Conservation (phyloP, 108 stramenopile genomes). For the Skeletonema potamos region DNA sequence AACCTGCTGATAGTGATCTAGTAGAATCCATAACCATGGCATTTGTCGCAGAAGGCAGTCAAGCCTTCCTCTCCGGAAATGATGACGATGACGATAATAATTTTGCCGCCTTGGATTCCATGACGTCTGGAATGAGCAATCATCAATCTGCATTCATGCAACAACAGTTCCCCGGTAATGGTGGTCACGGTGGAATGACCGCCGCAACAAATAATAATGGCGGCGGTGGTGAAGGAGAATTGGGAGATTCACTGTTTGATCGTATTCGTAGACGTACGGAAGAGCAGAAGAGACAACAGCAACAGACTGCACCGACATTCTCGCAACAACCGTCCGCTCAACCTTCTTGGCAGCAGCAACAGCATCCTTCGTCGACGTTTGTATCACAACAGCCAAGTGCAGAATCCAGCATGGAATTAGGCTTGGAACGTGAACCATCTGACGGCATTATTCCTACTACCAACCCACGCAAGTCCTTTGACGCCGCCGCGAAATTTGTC, state of each 20-base stretch:
- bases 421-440: background rate
- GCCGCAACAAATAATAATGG: background rate
- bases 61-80: constrained; percentile 26
- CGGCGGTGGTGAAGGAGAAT: background rate
- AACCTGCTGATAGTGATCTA: no score
- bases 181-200: background rate
- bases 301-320: background rate
- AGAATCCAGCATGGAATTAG: constrained; percentile 22
- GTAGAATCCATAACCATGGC: no score
- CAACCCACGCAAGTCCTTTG: background rate
- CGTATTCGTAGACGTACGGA: constrained; percentile 33
- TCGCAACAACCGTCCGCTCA: no score
- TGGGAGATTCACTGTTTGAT: constrained; percentile 32
- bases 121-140: constrained; percentile 3
- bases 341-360: background rate
- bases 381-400: constrained; percentile 4
- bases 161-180: background rate
- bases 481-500: background rate
- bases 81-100: constrained; percentile 18
- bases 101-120: constrained; percentile 34
- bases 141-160: background rate
- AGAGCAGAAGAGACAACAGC: constrained; percentile 18
- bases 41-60: background rate
- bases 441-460: background rate
- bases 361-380: background rate